These are phyloP conservation scores for Pseudonectria foliicola DNA, from an alignment of 2,329 filamentous ascomycete species.

Conservation along the genomic window DNA sequence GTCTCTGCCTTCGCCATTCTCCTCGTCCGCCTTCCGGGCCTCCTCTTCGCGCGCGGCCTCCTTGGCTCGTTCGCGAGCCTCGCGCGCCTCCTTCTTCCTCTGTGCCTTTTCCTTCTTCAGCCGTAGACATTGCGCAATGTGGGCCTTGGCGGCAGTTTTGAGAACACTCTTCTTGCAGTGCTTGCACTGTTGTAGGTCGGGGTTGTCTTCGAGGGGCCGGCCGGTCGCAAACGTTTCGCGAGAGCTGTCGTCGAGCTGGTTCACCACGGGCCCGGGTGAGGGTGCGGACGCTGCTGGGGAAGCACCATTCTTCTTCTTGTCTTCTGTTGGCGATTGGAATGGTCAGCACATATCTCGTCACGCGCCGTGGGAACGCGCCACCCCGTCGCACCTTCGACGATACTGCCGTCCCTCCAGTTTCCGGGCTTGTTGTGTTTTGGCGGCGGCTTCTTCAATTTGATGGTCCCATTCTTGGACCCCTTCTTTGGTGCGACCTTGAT, in stretches of 20 bases:
- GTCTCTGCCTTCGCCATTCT: slow-evolving; percentile 41
- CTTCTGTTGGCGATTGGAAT: slow-evolving; percentile 29
- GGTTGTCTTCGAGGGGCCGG: slow-evolving; percentile 70
- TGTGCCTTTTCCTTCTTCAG: slow-evolving; percentile 78
- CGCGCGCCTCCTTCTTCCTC: slow-evolving; percentile 67
- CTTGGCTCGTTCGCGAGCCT: slow-evolving; percentile 60
- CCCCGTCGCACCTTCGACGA: slow-evolving; percentile 49
- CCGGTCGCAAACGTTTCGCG: slow-evolving; percentile 76
- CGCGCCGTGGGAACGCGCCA: slow-evolving; percentile 3
- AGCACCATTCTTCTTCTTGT: slow-evolving; percentile 46
- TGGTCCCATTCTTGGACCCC: slow-evolving; percentile 40
- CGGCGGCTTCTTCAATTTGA: slow-evolving; percentile 56
- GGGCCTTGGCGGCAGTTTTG: slow-evolving; percentile 64
- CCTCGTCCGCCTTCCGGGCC: slow-evolving; percentile 43
- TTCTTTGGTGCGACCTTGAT: slow-evolving; percentile 58
- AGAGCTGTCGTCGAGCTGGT: slow-evolving; percentile 66
- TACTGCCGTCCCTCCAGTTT: slow-evolving; percentile 63
- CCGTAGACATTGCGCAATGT: slow-evolving; percentile 77
- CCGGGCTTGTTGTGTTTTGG: slow-evolving; percentile 60
- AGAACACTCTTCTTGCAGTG: slow-evolving; percentile 88
- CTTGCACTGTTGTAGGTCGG: slow-evolving; percentile 80
- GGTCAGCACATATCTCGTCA: slow-evolving; percentile 3
- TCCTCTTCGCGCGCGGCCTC: slow-evolving; percentile 54
- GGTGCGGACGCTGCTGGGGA: slow-evolving; percentile 35
- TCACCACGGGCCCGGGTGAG: slow-evolving; percentile 51